Evolutionary conservation across 179 eudicot genomes (phyloP).

Genomic region (Monotropa hypopitys): DNA sequence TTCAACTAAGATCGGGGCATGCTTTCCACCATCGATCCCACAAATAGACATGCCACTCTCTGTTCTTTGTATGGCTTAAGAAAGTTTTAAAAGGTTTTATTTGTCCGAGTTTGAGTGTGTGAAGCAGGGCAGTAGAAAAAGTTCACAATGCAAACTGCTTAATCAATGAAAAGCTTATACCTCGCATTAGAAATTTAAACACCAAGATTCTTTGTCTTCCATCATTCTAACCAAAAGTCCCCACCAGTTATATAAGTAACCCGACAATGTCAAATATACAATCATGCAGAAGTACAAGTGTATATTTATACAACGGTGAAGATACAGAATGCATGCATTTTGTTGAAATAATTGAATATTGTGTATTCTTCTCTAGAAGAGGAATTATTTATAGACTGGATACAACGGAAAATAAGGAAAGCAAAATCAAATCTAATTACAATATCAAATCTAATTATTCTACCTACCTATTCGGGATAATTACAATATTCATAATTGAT

Average conservation of each 20-base stretch:
- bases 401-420: too few species aligned
- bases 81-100: background rate
- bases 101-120: background rate
- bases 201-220: background rate
- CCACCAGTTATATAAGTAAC: background rate
- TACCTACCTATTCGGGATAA: too few species aligned
- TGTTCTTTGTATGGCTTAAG: background rate
- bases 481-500: too few species aligned
- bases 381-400: too few species aligned
- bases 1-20: background rate
- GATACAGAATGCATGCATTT: background rate
- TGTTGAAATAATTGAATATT: too few species aligned
- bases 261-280: background rate
- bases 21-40: background rate
- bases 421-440: too few species aligned
- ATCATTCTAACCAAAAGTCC: background rate
- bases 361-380: too few species aligned
- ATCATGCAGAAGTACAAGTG: constrained; percentile 1
- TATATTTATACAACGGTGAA: background rate
- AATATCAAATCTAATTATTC: too few species aligned
- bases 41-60: background rate
- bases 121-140: background rate
- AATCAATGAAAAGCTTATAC: background rate
- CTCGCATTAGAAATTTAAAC: background rate
- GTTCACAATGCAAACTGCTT: background rate